Evolutionary conservation across 805 yeast species (phyloP).

Genomic region (Metschnikowia chrysomelidarum): DNA sequence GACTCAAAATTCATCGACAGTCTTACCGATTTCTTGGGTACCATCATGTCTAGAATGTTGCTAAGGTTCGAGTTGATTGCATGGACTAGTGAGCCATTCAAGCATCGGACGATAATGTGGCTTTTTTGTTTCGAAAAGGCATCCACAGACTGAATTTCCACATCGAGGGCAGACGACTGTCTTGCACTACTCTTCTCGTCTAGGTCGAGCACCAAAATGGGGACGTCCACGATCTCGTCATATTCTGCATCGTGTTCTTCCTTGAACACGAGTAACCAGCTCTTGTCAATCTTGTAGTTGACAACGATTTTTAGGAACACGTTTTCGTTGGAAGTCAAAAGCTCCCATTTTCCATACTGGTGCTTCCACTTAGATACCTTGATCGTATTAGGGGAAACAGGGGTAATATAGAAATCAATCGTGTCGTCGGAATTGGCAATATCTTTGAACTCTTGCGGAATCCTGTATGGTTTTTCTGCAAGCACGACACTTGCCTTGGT

Average conservation of each 20-base stretch:
- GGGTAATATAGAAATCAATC: slow-evolving; percentile 37
- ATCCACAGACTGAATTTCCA: slow-evolving; percentile 33
- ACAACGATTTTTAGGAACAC: slow-evolving; percentile 39
- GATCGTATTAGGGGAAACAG: slow-evolving; percentile 33
- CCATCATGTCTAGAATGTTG: slow-evolving; percentile 28
- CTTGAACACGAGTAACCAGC: slow-evolving; percentile 42
- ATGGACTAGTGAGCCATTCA: slow-evolving; percentile 24
- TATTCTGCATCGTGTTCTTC: slow-evolving; percentile 34
- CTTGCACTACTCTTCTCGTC: slow-evolving; percentile 26
- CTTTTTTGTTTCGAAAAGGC: slow-evolving; percentile 30
- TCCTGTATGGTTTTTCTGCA: slow-evolving; percentile 24
- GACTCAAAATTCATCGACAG: slow-evolving; percentile 21
- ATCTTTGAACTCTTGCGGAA: slow-evolving; percentile 38
- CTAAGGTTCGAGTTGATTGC: slow-evolving; percentile 26
- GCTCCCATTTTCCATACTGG: slow-evolving; percentile 44
- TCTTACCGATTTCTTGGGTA: slow-evolving; percentile 6
- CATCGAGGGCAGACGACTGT: slow-evolving; percentile 39
- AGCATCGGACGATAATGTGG: slow-evolving; percentile 35
- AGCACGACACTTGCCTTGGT: slow-evolving; percentile 4
- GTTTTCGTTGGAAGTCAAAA: slow-evolving; percentile 37
- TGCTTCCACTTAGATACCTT: slow-evolving; percentile 44
- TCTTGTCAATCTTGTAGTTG: slow-evolving; percentile 30
- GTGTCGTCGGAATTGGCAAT: slow-evolving; percentile 37
- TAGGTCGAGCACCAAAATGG: slow-evolving; percentile 35
- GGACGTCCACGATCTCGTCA: slow-evolving; percentile 33